These are phyloP conservation scores for Kurtzmaniella quercitrusa DNA, from an alignment of 1,139 yeast genomes.

Conservation along the genomic window DNA sequence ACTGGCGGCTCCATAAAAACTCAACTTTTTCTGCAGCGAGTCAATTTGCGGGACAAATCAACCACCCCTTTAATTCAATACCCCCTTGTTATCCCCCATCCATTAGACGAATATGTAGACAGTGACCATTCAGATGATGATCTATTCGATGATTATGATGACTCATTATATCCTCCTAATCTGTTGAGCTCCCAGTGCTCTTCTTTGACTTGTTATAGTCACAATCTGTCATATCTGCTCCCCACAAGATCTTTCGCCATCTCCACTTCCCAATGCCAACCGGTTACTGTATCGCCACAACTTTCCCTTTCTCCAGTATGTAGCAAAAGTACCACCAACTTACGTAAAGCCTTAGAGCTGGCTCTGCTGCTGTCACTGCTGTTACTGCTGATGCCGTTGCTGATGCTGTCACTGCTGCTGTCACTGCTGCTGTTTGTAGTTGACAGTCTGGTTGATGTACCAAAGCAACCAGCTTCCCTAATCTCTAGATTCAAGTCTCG, in stretches of 20 bases:
- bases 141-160: constrained; percentile 1
- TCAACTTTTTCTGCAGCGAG: constrained; percentile 1
- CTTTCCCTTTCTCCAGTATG: not conserved
- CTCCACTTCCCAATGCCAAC: not conserved
- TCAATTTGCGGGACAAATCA: not conserved
- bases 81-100: not conserved
- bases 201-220: not conserved
- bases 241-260: not conserved
- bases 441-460: not conserved
- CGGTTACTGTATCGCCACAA: not conserved
- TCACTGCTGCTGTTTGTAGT: not conserved
- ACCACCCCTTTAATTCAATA: not conserved
- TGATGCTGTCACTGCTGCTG: too few species aligned
- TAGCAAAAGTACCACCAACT: not conserved
- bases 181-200: constrained; percentile 2
- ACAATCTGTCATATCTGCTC: not conserved
- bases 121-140: constrained; percentile 1
- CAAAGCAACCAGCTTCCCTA: not conserved
- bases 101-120: not conserved
- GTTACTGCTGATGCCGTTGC: not conserved
- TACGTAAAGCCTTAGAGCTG: not conserved
- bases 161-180: not conserved
- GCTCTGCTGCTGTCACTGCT: too few species aligned
- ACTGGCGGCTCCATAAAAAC: not conserved
- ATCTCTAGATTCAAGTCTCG: not conserved